Evolutionary conservation across 495 filamentous ascomycete species (phyloP), one percentile per base, ranked within the genome.

Genomic region (Hypoxylon lienhwacheense): DNA sequence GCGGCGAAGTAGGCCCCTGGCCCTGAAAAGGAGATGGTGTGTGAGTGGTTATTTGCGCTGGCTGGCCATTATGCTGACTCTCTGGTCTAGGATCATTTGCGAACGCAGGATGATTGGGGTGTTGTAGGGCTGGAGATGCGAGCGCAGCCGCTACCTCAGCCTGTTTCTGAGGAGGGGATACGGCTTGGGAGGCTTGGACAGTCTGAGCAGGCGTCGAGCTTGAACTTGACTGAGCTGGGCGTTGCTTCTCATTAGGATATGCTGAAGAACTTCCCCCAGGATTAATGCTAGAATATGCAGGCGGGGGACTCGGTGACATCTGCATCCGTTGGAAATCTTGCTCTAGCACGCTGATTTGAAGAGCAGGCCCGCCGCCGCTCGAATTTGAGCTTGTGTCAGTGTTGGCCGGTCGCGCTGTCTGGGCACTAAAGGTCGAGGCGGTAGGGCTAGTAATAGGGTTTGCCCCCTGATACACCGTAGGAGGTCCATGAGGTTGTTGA

Each of bases 301-400:
- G 93, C 7, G 93, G 93, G 32, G 93, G 91, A 36, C 89, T 90
- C 4, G 85, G 80, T 20, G 80, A 86, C 63, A 95, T 78, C 49
- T 90, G 84, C 85, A 96, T 86, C 16, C 91, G 82, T 55, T 90
- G 83, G 66, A 97, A 83, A 50, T 97, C 95, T 59, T 91, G 84
- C 64, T 93, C 88, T 10, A 98, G 71, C 29, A 89, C 83, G 66
- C 80, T 86, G 26, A 77, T 75, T 29, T 77, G 75, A 32, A 72
- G 64, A 16, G 54, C 59, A 5, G 52, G 60, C n/a, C 46, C 63
- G 46, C 33, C 55, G 15, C 24, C 57, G 19, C 29, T 36, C 26
- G 53, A 6, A 29, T 33, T 53, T 42, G 55, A 32, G 55, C 61
- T 51, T 53, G 63, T 24, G 24, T 40, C 46, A 4, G 66, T 40